A percentile compares a stretch with the other conserved stretches of the same genome.
Evolutionary conservation across 257 asterid genomes (phyloP).

Genomic region (Eustoma russellianum): DNA sequence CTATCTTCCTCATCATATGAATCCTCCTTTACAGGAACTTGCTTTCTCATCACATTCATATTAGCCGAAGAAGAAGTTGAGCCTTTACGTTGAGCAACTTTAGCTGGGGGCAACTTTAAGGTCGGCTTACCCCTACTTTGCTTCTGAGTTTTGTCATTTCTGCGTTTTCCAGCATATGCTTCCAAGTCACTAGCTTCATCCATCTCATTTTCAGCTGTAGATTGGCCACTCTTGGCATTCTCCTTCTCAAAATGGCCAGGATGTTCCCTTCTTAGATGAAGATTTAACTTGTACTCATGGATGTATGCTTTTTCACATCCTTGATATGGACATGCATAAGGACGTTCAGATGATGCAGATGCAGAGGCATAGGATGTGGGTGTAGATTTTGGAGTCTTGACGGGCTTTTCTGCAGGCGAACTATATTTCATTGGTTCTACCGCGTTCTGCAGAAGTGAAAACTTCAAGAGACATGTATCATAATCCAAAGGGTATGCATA

Average conservation of each 20-base stretch:
- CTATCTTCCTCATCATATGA: constrained; percentile 71
- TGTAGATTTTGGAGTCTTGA: constrained; percentile 52
- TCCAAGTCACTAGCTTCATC: constrained; percentile 90
- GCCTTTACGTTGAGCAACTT: constrained; percentile 55
- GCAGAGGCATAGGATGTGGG: constrained; percentile 45
- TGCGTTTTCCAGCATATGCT: constrained; percentile 41
- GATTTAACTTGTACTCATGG: constrained; percentile 98
- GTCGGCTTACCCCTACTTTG: constrained; percentile 71
- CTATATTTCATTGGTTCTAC: constrained; percentile 46
- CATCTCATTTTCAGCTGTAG: constrained; percentile 44
- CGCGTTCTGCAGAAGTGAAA: constrained; percentile 26
- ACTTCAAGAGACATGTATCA: neutral
- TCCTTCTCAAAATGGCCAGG: constrained; percentile 90
- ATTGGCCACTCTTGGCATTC: constrained; percentile 39
- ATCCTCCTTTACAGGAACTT: constrained; percentile 55
- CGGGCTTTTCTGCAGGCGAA: constrained; percentile 60
- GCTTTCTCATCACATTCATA: constrained; percentile 38
- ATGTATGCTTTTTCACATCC: constrained; percentile 98
- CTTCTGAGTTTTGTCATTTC: constrained; percentile 44
- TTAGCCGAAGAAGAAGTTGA: constrained; percentile 42
- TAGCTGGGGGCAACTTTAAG: constrained; percentile 65
- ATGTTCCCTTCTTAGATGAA: constrained; percentile 82
- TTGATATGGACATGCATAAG: constrained; percentile 79
- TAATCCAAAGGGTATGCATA: neutral
- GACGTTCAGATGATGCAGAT: constrained; percentile 57